Evolutionary conservation across 129 eudicot genomes (phyloP).

Genomic region (Helianthus tuberosus): DNA sequence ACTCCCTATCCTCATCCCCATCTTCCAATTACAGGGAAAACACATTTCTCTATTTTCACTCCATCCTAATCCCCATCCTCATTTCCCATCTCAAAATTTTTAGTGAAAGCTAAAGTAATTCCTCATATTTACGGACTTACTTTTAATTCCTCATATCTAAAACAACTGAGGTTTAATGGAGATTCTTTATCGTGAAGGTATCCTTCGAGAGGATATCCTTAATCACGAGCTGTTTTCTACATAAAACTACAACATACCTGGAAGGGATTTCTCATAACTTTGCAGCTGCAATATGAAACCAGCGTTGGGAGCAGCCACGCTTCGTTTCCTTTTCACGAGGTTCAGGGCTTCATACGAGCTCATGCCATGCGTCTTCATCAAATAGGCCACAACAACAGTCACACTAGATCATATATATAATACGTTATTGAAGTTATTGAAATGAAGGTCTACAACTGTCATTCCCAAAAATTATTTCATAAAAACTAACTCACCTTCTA

Average conservation of each 20-base stretch:
- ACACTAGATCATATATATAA: conserved; percentile 49
- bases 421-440: not conserved
- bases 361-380: conserved; percentile 76
- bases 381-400: conserved; percentile 74
- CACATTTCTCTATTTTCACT: too few species aligned
- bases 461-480: too few species aligned
- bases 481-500: conserved; percentile 56
- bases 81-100: too few species aligned
- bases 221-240: not conserved
- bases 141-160: too few species aligned
- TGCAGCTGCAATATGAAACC: conserved; percentile 78
- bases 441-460: too few species aligned
- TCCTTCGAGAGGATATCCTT: not conserved
- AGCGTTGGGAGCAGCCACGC: conserved; percentile 66
- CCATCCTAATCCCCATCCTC: too few species aligned
- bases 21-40: too few species aligned
- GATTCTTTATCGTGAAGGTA: not conserved
- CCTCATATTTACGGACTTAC: too few species aligned
- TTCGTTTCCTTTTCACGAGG: conserved; percentile 68
- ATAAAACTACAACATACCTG: conserved; percentile 43
- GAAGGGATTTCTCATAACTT: conserved; percentile 58
- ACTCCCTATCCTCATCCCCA: too few species aligned
- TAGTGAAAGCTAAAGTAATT: too few species aligned
- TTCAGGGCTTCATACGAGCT: conserved; percentile 63
- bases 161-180: not conserved